Evolutionary conservation across 1,284 basidiomycete genomes (phyloP), one percentile per base, ranked within the genome.

Genomic region (Marasmius tenuissimus): DNA sequence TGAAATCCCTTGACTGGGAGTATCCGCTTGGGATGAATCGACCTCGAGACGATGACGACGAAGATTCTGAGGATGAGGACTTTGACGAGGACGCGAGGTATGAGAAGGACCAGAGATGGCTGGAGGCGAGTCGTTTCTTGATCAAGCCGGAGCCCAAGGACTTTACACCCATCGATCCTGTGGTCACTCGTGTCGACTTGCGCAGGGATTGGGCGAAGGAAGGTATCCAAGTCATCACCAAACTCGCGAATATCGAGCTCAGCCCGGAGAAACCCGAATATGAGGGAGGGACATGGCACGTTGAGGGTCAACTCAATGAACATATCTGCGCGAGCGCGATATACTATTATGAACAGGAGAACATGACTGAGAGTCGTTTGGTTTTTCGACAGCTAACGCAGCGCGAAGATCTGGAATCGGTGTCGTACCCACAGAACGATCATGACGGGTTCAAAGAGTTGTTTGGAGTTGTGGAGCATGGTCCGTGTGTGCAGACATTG

Each of bases 161-260:
- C 11, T 47, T 18, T n/a, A 10, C 7, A 2, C 45, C 45, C 2
- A 47, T 47, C 45, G 20, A 47, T n/a, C 9, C 45, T 22, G 55
- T 49, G 40, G 56, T 33, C 64, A 67, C 61, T 50, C 38, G 38
- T 16, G 11, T 73, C 9, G 66, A 70, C 51, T 59, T 75, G 35
- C 66, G 60, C 42, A 57, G 48, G 14, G 63, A 65, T 18, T 72
- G 61, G 65, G 66, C 48, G 45, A 66, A 54, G 58, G 55, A 18
- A 68, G 70, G 45, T 1, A 61, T 82, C 4, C 83, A 84, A 63
- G 71, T 84, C 14, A 83, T 85, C 60, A 76, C 82, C 59, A 85
- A 85, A 68, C 70, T 85, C 4, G 79, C 80, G 0, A 81, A 80
- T 64, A 82, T 85, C 56, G 70, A 77, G 16, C 65, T 81, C 34